Evolutionary conservation across 2,329 filamentous ascomycete genomes (phyloP).

Genomic region (Fusarium avenaceum): DNA sequence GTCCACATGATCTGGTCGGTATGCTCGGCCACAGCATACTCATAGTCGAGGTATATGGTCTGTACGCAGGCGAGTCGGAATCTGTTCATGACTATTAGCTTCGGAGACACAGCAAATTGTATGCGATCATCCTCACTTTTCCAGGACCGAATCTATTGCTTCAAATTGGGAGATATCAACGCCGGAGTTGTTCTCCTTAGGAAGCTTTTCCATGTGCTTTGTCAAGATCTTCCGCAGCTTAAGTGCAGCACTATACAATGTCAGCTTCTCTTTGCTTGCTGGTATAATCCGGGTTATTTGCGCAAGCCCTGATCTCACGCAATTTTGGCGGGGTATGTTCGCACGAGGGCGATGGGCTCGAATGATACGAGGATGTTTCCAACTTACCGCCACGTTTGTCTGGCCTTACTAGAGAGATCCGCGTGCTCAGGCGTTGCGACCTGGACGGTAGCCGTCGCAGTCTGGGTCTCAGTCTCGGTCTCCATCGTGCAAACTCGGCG

Average conservation of each 20-base stretch:
- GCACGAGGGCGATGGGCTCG: slow-evolving; percentile 5
- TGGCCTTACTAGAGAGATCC: slow-evolving; percentile 50
- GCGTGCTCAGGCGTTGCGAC: slow-evolving; percentile 36
- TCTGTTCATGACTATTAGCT: slow-evolving; percentile 56
- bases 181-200: slow-evolving; percentile 53
- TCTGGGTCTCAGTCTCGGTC: slow-evolving; percentile 27
- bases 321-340: slow-evolving; percentile 23
- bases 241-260: slow-evolving; percentile 56
- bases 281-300: slow-evolving; percentile 17
- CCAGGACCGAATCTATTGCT: slow-evolving; percentile 59
- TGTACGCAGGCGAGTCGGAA: slow-evolving; percentile 80
- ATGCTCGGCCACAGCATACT: slow-evolving; percentile 71
- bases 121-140: slow-evolving; percentile 54
- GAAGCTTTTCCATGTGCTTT: slow-evolving; percentile 60
- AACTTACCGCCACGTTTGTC: slow-evolving; percentile 58
- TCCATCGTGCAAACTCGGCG: slow-evolving; percentile 42
- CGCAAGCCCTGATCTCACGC: slow-evolving; percentile 17
- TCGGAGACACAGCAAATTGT: slow-evolving; percentile 16
- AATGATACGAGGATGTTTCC: slow-evolving; percentile 11
- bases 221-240: slow-evolving; percentile 60
- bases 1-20: slow-evolving; percentile 83
- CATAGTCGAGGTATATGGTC: slow-evolving; percentile 79
- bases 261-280: slow-evolving; percentile 41
- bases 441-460: slow-evolving; percentile 24
- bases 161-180: slow-evolving; percentile 61